A percentile compares a stretch with the other conserved stretches of the same genome.
Conservation (phyloP, 2,329 filamentous ascomycete genomes). For the Fulvia fulva region DNA sequence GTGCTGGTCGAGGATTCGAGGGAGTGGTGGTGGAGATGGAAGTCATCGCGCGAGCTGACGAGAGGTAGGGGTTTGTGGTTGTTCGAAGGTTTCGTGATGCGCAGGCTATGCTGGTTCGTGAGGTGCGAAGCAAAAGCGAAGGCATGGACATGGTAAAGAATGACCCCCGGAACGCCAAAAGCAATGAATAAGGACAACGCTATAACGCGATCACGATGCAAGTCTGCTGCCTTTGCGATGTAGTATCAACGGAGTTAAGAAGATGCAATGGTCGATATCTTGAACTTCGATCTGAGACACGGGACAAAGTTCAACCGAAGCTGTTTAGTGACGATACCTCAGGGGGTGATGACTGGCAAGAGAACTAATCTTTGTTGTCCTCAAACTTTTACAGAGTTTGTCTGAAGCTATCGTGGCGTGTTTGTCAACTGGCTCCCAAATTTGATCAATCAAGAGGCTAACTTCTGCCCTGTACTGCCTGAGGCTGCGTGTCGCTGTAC, state of each 20-base stretch:
- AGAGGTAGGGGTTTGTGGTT: neutral
- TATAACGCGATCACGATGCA: neutral
- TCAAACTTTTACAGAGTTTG: too few species aligned
- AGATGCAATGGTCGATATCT: neutral
- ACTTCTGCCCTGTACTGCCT: too few species aligned
- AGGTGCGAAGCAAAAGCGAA: neutral
- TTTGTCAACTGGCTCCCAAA: too few species aligned
- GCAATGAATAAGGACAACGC: neutral
- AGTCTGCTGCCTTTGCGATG: neutral
- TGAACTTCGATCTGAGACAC: too few species aligned
- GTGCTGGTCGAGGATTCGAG: conserved; percentile 34
- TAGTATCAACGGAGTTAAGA: neutral
- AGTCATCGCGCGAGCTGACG: conserved; percentile 1
- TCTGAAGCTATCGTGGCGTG: too few species aligned
- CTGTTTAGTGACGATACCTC: too few species aligned
- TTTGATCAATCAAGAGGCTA: too few species aligned
- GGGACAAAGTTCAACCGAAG: too few species aligned
- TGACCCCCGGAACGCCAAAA: neutral
- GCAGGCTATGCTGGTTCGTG: neutral
- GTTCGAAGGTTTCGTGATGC: neutral
- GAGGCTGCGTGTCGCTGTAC: too few species aligned
- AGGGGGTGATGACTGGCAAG: too few species aligned
- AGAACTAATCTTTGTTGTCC: too few species aligned
- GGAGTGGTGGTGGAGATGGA: conserved; percentile 40
- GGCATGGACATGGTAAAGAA: neutral